phyloP scores from a whole-genome alignment of 192 early-diverging fungal species.

The Umbelopsis vinacea region DNA sequence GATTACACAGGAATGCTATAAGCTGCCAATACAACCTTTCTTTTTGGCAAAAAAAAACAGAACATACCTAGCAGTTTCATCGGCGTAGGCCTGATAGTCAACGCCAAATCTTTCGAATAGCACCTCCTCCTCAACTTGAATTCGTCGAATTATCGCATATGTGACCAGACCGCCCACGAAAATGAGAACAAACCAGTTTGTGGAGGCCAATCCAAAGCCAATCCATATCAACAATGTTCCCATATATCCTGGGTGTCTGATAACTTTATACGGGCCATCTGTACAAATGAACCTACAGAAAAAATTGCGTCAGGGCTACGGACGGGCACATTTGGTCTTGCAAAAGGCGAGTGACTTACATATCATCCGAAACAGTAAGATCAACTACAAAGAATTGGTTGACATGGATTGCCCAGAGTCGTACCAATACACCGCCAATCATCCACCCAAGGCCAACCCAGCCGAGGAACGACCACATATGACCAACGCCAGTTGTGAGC shows the following conservation, averaged over 20 bases:
- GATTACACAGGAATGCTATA: background rate
- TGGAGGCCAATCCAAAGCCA: constrained; percentile 37
- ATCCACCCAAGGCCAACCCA: constrained; percentile 42
- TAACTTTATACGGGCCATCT: constrained; percentile 40
- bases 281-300: constrained; percentile 21
- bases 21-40: background rate
- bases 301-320: background rate
- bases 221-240: constrained; percentile 36
- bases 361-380: constrained; percentile 35
- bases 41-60: background rate
- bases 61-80: constrained; percentile 34
- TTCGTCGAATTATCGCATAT: constrained; percentile 32
- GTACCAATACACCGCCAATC: constrained; percentile 25
- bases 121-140: constrained; percentile 39
- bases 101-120: constrained; percentile 43
- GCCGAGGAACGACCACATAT: background rate
- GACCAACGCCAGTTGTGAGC: background rate
- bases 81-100: constrained; percentile 46
- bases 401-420: constrained; percentile 32
- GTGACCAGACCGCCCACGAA: constrained; percentile 24
- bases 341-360: constrained; percentile 5
- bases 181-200: constrained; percentile 28
- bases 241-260: constrained; percentile 44
- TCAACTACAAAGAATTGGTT: constrained; percentile 39
- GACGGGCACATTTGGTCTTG: background rate